Evolutionary conservation across 208 protist species (phyloP), one percentile per base, ranked within the genome.

Genomic region (Leishmania martiniquensis): DNA sequence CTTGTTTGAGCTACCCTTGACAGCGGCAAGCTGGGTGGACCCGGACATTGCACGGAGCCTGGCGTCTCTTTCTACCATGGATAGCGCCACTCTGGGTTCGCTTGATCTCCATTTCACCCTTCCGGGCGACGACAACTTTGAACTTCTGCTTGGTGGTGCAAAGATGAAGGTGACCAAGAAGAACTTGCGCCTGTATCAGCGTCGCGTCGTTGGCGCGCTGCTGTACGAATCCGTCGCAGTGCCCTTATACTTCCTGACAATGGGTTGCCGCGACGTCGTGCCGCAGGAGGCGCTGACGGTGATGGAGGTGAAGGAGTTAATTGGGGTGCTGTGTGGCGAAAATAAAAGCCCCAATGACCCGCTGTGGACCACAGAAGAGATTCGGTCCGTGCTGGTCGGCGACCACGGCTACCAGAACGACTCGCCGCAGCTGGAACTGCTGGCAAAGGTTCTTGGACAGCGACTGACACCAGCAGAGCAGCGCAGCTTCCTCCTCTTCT

Each of bases 371-470:
- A 75, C 77, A 59, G 82, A 83, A 17, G 93, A 97, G 74, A 87
- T 97, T 29, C 84, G 82, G 47, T 87, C 91, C 7, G 90, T 96
- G 10, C 87, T 98, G 25, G 89, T 97, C n/a, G 88, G 89, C 45
- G 93, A 97, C 70, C 95, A 98, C 85, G 95, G 95, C 32, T 98
- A 98, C 77, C 89, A 94, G 49, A 92, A 90, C 67, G 93, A 96
- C 79, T 96, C 89, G 1, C 85, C 87, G 59, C 91, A 96, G 84
- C 85, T 98, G 15, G 73, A 78, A 42, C 90, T 90, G 83, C 89
- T 98, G 12, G 88, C 87, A 20, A 85, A 82, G 67, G 87, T 98
- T 12, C 82, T 98, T 15, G 84, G 84, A 0, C 72, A 81, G 2
- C 86, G 91, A 20, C 71, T 98, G n/a, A 95, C 86, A 0, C 93